Base-by-base conservation (phyloP, 1,139 yeast genomes). In the Taphrina sp. region DNA sequence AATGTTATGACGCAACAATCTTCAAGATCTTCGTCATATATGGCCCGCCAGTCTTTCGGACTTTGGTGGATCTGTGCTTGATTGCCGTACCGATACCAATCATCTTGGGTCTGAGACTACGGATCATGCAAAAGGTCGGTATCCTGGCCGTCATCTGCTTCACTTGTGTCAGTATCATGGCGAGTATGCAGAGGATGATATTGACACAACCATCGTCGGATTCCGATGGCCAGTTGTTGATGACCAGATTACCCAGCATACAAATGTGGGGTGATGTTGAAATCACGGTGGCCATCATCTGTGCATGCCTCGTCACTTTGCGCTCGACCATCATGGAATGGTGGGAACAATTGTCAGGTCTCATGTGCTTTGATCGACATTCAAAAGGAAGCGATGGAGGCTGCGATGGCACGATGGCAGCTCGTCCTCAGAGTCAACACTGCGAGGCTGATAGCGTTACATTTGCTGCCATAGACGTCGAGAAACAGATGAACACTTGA, bases 11-110 rank as follows among this genome's bases (percentile, higher is more conserved):
- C 19, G 12, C 22, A 17, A 24, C 33, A 12, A 39, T 33, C 10
- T 10, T 14, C 4, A 17, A 20, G 12, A 19, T 28, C 8, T 28
- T 39, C 3, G 33, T 39, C 20, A 24, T 24, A 12, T 39, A 39
- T 19, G 44, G 44, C n/a, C 44, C 44, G 14, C 44, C 44, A 12
- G 20, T 39, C 16, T 39, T 39, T 19, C 16, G 44, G 16, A 24
- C 26, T 33, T 23, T 22, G 17, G 44, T 20, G 2, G 44, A 39
- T 33, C 10, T 39, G 2, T 16, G 33, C 8, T 28, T 39, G 7
- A 39, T 39, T 24, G 24, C 24, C 7, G 12, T 39, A 1, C 44
- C 44, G 1, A 39, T 39, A 33, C 44, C 44, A 22, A 17, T 39
- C 20, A 39, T 39, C 24, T 23, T 28, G 4, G 26, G 16, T 22